Evolutionary conservation across 1,284 basidiomycete species (phyloP).

Genomic region (Meira nashicola): DNA sequence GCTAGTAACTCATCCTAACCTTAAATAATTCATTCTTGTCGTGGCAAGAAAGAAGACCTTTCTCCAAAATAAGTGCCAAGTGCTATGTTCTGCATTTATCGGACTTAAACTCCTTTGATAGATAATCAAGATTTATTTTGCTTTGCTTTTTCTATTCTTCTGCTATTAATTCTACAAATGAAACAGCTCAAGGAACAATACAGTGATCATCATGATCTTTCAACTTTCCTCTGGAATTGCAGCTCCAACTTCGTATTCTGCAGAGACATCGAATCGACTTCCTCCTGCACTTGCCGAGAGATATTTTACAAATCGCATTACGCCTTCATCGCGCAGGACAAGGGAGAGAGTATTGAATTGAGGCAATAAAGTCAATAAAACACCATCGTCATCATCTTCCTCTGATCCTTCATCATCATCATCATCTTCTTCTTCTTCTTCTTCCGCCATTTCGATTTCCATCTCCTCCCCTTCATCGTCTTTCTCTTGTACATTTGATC

Average conservation of each 20-base stretch:
- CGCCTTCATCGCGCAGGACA: slow-evolving; percentile 72
- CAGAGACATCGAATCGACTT: slow-evolving; percentile 48
- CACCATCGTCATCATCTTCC: slow-evolving; percentile 69
- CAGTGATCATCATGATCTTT: too few relatives aligned
- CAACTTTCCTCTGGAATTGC: slow-evolving; percentile 35
- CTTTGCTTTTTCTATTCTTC: too few relatives aligned
- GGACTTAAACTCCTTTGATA: too few relatives aligned
- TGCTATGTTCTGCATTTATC: too few relatives aligned
- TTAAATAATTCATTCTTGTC: too few relatives aligned
- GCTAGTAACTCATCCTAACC: too few relatives aligned
- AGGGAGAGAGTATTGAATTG: slow-evolving; percentile 85
- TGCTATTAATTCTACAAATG: too few relatives aligned
- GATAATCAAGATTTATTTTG: too few relatives aligned
- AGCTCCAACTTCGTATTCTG: slow-evolving; percentile 45
- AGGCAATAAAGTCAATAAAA: slow-evolving; percentile 81
- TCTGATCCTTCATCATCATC: slow-evolving; percentile 51
- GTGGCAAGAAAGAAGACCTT: too few relatives aligned
- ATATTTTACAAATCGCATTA: slow-evolving; percentile 62
- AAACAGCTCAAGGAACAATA: too few relatives aligned
- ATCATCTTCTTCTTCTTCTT: slow-evolving; percentile 53
- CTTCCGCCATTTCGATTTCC: slow-evolving; percentile 53
- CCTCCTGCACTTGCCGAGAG: slow-evolving; percentile 44
- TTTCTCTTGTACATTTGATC: neutral
- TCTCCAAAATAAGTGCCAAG: too few relatives aligned
- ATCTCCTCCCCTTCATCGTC: slow-evolving; percentile 51